Base-by-base conservation (phyloP, 305 asterid genomes). In the Rubia peregrina region DNA sequence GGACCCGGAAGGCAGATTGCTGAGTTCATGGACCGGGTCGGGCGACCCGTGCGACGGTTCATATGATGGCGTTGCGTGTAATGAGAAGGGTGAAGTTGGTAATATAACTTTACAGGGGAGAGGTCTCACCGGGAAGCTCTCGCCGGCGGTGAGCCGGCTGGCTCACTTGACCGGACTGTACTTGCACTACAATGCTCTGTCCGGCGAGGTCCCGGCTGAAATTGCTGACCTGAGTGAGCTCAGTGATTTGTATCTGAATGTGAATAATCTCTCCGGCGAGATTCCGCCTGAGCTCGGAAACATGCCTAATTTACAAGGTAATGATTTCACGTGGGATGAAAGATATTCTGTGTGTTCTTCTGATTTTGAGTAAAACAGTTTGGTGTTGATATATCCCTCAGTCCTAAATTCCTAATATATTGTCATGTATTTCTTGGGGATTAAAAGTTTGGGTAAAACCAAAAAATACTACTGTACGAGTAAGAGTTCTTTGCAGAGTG, bases 41-140 rank as follows among this genome's bases (percentile, higher is more conserved):
- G 90, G 82, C 53, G 78, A 92, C 78, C 98, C 89, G 1, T 90
- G 98, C 74, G 93, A 65, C 33, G 97, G 93, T 13, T 73, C 85
- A 0, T 92, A 89, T 65, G 94, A 83, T 68, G 98, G 98, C 5
- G 87, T 92, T 36, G 95, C 87, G 36, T 92, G 98, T 80, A 83
- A 89, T 73, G 96, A 83, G 67, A 77, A 73, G 33, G 90, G 91
- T 51, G 85, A 86, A 67, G 95, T 92, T 62, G 89, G 88, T 9
- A 92, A 92, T 77, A 85, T 92, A 73, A 87, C 98, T 0, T 78
- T 92, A 80, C 98, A 92, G 83, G 98, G 98, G 2, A 92, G 85
- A 81, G 88, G 97, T 48, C 96, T 92, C 63, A 73, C 87, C 67
- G 98, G 98, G 74, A 90, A 84, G 69, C 74, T 92, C 10, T 87